Conservation (phyloP, 2,329 filamentous ascomycete genomes). For the Colletotrichum musae region DNA sequence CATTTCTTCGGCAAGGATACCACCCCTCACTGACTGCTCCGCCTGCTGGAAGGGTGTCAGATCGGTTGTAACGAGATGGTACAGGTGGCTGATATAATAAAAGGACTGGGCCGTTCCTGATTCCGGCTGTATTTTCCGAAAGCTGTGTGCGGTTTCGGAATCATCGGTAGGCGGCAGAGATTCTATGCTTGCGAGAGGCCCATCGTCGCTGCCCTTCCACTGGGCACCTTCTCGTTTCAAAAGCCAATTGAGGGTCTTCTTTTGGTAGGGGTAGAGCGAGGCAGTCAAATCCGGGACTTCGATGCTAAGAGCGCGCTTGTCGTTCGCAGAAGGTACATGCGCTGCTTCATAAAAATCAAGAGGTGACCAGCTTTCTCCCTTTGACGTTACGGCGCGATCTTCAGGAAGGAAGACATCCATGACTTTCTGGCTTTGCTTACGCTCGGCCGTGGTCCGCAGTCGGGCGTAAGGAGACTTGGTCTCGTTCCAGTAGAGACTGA, state of each 20-base stretch:
- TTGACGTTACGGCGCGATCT: constrained; percentile 45
- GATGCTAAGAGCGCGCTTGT: constrained; percentile 55
- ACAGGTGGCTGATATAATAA: constrained; percentile 75
- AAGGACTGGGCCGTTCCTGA: constrained; percentile 48
- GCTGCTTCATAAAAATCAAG: constrained; percentile 79
- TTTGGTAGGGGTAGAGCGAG: constrained; percentile 80
- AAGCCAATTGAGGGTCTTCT: constrained; percentile 79
- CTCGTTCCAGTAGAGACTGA: constrained; percentile 61
- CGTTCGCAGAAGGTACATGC: constrained; percentile 68
- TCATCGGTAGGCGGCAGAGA: constrained; percentile 24
- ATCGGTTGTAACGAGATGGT: constrained; percentile 71
- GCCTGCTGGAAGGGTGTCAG: constrained; percentile 57
- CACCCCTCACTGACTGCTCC: constrained; percentile 65
- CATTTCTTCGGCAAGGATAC: constrained; percentile 86
- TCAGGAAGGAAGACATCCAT: constrained; percentile 55
- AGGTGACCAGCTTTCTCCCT: constrained; percentile 55
- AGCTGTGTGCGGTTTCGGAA: constrained; percentile 33
- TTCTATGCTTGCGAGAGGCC: constrained; percentile 41
- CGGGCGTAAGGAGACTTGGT: constrained; percentile 50
- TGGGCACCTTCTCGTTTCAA: constrained; percentile 74
- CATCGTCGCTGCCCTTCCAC: constrained; percentile 53
- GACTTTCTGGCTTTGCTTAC: constrained; percentile 51
- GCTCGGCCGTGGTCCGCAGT: constrained; percentile 49
- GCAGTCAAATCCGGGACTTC: constrained; percentile 61
- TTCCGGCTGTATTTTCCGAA: constrained; percentile 12